Conservation (phyloP, 345 rosid species). For the Zanthoxylum bungeanum region DNA sequence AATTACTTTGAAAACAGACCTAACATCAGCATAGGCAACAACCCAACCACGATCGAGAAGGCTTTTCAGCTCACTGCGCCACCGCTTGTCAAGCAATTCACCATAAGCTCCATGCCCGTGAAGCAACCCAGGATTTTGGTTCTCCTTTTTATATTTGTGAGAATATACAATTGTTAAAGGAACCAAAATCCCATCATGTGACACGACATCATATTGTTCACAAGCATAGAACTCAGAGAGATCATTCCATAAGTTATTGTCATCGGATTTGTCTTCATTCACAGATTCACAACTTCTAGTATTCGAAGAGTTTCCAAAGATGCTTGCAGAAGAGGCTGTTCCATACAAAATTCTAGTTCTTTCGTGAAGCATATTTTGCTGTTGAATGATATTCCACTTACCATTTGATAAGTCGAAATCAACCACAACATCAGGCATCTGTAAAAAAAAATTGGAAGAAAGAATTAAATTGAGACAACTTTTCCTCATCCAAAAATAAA, state of each 20-base stretch:
- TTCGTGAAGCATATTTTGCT: slow-evolving; percentile 91
- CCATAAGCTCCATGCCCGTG: slow-evolving; percentile 98
- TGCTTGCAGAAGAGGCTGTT: slow-evolving; percentile 44
- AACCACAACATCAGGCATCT: slow-evolving; percentile 98
- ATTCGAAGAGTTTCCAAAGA: slow-evolving; percentile 32
- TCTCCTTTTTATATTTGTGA: slow-evolving; percentile 39
- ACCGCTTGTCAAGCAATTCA: slow-evolving; percentile 83
- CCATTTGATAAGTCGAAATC: slow-evolving; percentile 82
- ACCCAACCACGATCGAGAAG: slow-evolving; percentile 98
- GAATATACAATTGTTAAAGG: slow-evolving; percentile 83
- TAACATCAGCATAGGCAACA: slow-evolving; percentile 93
- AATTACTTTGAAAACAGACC: slow-evolving; percentile 42
- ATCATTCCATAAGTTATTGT: slow-evolving; percentile 82
- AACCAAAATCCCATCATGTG: slow-evolving; percentile 68
- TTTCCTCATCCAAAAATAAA: background rate
- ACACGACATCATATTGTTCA: slow-evolving; percentile 61
- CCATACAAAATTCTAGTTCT: slow-evolving; percentile 88
- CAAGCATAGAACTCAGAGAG: slow-evolving; percentile 88
- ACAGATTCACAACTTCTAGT: slow-evolving; percentile 27
- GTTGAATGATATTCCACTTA: slow-evolving; percentile 87
- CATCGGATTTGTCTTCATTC: slow-evolving; percentile 44
- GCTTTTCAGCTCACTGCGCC: slow-evolving; percentile 91
- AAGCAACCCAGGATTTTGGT: slow-evolving; percentile 65
- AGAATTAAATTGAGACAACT: background rate
- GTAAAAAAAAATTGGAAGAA: slow-evolving; percentile 14